Evolutionary conservation across 805 yeast genomes (phyloP).

Genomic region (Aciculoconidium aculeatum): DNA sequence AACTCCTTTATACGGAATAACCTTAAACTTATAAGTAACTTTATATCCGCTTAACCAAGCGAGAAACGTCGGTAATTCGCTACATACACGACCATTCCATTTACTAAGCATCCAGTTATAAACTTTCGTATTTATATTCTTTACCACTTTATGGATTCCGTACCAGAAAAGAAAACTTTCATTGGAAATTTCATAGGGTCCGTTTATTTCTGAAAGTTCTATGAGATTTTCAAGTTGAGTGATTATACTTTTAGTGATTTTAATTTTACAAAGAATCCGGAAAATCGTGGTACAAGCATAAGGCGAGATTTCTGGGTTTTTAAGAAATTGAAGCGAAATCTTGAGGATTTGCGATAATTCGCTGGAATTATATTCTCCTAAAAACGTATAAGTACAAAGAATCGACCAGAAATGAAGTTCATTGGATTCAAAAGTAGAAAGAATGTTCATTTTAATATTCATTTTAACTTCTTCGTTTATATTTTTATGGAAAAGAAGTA

Average conservation of each 20-base stretch:
- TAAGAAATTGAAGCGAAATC: conserved; percentile 31
- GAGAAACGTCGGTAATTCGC: conserved; percentile 30
- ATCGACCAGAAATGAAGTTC: conserved; percentile 21
- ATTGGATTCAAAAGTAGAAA: conserved; percentile 17
- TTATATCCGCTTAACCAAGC: conserved; percentile 38
- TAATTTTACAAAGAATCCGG: conserved; percentile 10
- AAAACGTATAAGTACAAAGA: too few species aligned
- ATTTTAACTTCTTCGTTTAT: not conserved
- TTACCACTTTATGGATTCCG: conserved; percentile 30
- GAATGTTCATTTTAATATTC: conserved; percentile 9
- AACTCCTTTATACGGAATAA: too few species aligned
- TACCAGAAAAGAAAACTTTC: conserved; percentile 54
- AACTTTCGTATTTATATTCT: conserved; percentile 22
- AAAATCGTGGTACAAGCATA: conserved; percentile 29
- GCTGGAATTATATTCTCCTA: too few species aligned
- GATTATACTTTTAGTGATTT: conserved; percentile 34
- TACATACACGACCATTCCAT: conserved; percentile 28
- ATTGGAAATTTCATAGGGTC: conserved; percentile 46
- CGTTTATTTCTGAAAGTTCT: conserved; percentile 54
- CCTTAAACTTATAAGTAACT: not conserved
- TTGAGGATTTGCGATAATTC: conserved; percentile 25
- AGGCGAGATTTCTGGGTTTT: conserved; percentile 17
- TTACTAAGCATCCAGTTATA: conserved; percentile 47
- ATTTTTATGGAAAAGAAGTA: too few species aligned
- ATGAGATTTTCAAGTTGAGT: conserved; percentile 45